Conservation (phyloP, 2,329 filamentous ascomycete species). For the Trichoderma guizhouense region DNA sequence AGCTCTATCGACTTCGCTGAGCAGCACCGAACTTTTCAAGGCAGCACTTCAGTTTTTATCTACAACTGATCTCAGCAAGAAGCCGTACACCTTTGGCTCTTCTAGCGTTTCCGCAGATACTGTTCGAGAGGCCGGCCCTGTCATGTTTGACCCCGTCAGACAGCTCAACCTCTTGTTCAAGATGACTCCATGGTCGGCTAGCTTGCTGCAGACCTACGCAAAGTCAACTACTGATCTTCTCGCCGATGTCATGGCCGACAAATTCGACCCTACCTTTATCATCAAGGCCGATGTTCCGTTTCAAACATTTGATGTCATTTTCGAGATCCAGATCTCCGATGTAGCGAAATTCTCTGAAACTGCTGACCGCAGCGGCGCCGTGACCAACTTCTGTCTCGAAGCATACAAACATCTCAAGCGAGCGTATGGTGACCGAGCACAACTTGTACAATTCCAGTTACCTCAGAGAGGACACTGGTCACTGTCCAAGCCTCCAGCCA, state of each 20-base stretch:
- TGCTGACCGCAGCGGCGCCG: slow-evolving; percentile 41
- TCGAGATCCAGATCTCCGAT: slow-evolving; percentile 35
- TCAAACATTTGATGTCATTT: slow-evolving; percentile 52
- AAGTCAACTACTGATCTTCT: slow-evolving; percentile 70
- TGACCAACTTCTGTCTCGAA: slow-evolving; percentile 49
- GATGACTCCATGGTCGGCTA: slow-evolving; percentile 83
- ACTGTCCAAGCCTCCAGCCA: slow-evolving; percentile 24
- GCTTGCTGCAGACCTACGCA: slow-evolving; percentile 69
- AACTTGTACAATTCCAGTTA: slow-evolving; percentile 59
- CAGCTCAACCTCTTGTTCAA: slow-evolving; percentile 84
- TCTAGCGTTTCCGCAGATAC: slow-evolving; percentile 32
- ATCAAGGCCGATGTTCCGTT: slow-evolving; percentile 52
- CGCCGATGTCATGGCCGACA: slow-evolving; percentile 68
- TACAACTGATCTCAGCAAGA: slow-evolving; percentile 66
- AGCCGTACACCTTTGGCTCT: slow-evolving; percentile 54
- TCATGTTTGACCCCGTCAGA: slow-evolving; percentile 73
- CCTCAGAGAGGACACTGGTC: slow-evolving; percentile 33
- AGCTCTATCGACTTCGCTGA: slow-evolving; percentile 74
- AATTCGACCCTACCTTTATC: slow-evolving; percentile 85
- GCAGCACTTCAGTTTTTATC: slow-evolving; percentile 85
- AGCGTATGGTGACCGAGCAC: slow-evolving; percentile 73
- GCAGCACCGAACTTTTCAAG: slow-evolving; percentile 92
- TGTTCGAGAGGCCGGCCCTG: slow-evolving; percentile 52
- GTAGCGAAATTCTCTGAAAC: slow-evolving; percentile 28
- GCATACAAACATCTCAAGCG: slow-evolving; percentile 63